phyloP scores from a whole-genome alignment of 345 rosid species.

The Aethionema arabicum region DNA sequence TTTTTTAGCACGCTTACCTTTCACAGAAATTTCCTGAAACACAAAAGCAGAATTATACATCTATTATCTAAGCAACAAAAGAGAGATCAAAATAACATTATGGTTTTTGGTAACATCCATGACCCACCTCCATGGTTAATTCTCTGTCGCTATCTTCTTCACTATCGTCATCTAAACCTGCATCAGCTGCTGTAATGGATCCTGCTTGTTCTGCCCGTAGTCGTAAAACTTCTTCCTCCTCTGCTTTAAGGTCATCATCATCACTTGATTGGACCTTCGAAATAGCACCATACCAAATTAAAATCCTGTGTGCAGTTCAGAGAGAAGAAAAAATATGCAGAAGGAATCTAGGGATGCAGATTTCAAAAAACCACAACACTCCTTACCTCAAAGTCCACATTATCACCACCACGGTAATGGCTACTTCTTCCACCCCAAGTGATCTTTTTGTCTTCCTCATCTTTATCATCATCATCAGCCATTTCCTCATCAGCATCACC shows the following conservation, averaged over 20 bases:
- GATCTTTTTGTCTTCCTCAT: conserved; percentile 42
- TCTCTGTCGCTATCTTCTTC: conserved; percentile 56
- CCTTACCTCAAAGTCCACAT: conserved; percentile 56
- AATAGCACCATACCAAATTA: conserved; percentile 23
- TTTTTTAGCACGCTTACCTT: conserved; percentile 40
- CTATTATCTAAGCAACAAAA: conserved; percentile 23
- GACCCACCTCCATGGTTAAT: conserved; percentile 67
- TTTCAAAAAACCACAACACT: conserved; percentile 7
- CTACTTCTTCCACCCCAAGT: conserved; percentile 55
- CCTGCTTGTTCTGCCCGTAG: conserved; percentile 49
- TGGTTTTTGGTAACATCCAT: conserved; percentile 13
- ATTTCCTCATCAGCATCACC: conserved; percentile 76
- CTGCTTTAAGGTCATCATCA: conserved; percentile 63
- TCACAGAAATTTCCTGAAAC: conserved; percentile 55
- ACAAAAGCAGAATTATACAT: conserved; percentile 14
- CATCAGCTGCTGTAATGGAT: conserved; percentile 60
- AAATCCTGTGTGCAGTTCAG: background rate
- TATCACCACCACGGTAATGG: conserved; percentile 53
- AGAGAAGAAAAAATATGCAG: background rate
- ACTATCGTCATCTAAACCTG: conserved; percentile 60
- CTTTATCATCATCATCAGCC: conserved; percentile 56
- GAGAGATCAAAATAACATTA: background rate
- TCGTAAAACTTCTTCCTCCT: conserved; percentile 64
- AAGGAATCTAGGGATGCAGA: conserved; percentile 4
- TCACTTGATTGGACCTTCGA: conserved; percentile 72